phyloP scores from a whole-genome alignment of 306 rosid species.

The Vachellia pachyceras region DNA sequence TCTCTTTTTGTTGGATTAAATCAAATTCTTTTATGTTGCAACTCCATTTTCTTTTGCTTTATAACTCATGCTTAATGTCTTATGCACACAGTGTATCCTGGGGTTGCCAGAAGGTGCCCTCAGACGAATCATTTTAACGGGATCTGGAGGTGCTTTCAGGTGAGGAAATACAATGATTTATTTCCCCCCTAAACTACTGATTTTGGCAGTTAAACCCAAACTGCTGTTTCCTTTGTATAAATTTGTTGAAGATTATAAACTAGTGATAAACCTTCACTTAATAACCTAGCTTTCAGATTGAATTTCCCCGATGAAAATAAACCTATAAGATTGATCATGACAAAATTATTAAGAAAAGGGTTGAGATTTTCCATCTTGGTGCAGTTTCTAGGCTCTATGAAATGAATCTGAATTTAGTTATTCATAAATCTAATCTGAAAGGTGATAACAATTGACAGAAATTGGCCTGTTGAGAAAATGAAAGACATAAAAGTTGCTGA shows the following conservation, averaged over 20 bases:
- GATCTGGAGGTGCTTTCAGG: slow-evolving; percentile 99
- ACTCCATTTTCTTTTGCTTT: neutral
- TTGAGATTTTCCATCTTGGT: neutral
- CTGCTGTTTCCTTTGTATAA: neutral
- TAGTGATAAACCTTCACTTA: neutral
- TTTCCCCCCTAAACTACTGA: too few relatives aligned
- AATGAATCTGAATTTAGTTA: slow-evolving; percentile 8
- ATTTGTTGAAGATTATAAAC: neutral
- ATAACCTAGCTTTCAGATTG: neutral
- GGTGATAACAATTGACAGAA: slow-evolving; percentile 53
- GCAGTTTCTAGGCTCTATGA: slow-evolving; percentile 14
- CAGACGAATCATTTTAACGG: slow-evolving; percentile 85
- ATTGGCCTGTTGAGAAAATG: slow-evolving; percentile 91
- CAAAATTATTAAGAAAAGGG: neutral
- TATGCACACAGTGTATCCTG: slow-evolving; percentile 88
- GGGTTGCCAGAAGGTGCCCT: slow-evolving; percentile 92
- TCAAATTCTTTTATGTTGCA: slow-evolving; percentile 34
- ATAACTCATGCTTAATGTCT: neutral
- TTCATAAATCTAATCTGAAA: neutral
- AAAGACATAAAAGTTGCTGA: slow-evolving; percentile 97
- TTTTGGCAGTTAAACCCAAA: neutral
- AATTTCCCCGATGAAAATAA: neutral
- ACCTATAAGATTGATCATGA: neutral
- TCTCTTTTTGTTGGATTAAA: slow-evolving; percentile 16
- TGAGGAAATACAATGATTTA: slow-evolving; percentile 35